Conservation (phyloP, 495 filamentous ascomycete genomes). For the Annulohypoxylon bovei region DNA sequence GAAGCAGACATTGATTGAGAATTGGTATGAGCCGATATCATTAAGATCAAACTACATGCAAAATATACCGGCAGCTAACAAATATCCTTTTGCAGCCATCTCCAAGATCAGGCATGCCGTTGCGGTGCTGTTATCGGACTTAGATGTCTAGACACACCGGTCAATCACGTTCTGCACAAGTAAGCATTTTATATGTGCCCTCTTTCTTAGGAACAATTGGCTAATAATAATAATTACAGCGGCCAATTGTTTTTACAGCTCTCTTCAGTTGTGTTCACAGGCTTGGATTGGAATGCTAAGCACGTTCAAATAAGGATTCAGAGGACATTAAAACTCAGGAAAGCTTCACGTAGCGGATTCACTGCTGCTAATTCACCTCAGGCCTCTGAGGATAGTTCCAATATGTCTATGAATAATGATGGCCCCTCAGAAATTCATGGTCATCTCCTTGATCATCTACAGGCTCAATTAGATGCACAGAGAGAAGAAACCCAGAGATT, state of each 20-base stretch:
- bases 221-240: constrained; percentile 35
- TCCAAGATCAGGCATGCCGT: constrained; percentile 48
- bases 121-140: constrained; percentile 46
- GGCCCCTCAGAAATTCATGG: constrained; percentile 9
- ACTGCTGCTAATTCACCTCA: background rate
- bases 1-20: constrained; percentile 45
- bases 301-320: constrained; percentile 42
- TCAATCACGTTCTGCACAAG: constrained; percentile 51
- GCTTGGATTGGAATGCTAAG: constrained; percentile 21
- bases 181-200: constrained; percentile 22
- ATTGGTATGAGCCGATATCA: constrained; percentile 47
- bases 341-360: constrained; percentile 20
- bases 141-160: constrained; percentile 43
- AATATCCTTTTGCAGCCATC: constrained; percentile 24
- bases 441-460: constrained; percentile 24
- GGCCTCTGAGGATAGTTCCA: background rate
- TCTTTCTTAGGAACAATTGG: background rate
- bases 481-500: constrained; percentile 48
- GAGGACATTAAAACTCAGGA: constrained; percentile 43
- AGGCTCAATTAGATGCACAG: constrained; percentile 44
- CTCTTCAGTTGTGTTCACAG: constrained; percentile 23
- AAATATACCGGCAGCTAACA: constrained; percentile 12
- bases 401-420: constrained; percentile 3
- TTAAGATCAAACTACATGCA: background rate
- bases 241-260: constrained; percentile 42